A percentile compares a stretch with the other conserved stretches of the same genome.
Evolutionary conservation across 805 yeast genomes (phyloP).

Genomic region (Isabelozyma rhagii): DNA sequence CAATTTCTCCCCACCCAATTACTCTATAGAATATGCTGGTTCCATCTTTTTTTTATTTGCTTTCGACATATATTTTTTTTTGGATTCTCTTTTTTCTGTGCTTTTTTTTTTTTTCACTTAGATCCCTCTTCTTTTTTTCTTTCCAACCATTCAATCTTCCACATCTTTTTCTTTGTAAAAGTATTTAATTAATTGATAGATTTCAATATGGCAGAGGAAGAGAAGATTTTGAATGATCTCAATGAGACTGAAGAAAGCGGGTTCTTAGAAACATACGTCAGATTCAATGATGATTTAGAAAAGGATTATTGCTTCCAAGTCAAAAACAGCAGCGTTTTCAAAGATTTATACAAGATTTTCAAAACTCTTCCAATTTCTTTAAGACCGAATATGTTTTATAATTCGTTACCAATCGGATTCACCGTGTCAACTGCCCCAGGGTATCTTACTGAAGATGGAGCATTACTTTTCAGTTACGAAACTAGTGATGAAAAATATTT

Average conservation of each 20-base stretch:
- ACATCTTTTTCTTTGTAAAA: not conserved
- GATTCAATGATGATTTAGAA: constrained; percentile 81
- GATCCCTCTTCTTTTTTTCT: too few relatives aligned
- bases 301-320: constrained; percentile 88
- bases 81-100: too few relatives aligned
- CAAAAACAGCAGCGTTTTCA: constrained; percentile 55
- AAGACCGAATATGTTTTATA: constrained; percentile 76
- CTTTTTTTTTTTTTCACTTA: too few relatives aligned
- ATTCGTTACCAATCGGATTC: constrained; percentile 62
- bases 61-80: too few relatives aligned
- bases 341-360: constrained; percentile 60
- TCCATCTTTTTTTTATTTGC: too few relatives aligned
- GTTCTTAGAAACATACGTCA: constrained; percentile 56
- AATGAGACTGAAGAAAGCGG: constrained; percentile 22
- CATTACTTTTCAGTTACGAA: constrained; percentile 62
- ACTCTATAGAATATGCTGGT: too few relatives aligned
- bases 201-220: constrained; percentile 12
- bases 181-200: not conserved
- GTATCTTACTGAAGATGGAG: constrained; percentile 78
- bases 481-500: constrained; percentile 47
- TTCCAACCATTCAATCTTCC: not conserved
- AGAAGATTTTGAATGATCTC: constrained; percentile 19
- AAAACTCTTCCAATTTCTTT: constrained; percentile 66
- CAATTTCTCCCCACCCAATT: too few relatives aligned
- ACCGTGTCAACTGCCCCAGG: constrained; percentile 69